Percentiles rank a stretch among this genome's conserved stretches.
Evolutionary conservation across 225 moss, liverwort and hornwort species (phyloP).

Genomic region (Polytrichum commune): DNA sequence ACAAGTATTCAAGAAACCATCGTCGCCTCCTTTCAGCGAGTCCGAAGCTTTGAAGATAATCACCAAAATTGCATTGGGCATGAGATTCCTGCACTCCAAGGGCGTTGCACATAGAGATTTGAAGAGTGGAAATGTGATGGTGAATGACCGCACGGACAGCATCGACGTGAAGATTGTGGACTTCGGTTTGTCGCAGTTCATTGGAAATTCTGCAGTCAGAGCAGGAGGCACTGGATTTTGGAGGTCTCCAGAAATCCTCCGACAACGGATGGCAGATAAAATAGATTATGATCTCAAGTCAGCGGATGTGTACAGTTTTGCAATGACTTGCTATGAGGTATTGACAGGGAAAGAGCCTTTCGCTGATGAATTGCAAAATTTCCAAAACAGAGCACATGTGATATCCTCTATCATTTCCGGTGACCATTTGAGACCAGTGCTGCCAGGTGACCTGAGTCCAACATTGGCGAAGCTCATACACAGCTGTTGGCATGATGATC

Average conservation of each 20-base stretch:
- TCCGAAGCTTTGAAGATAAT: conserved; percentile 10
- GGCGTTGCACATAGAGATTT: conserved; percentile 18
- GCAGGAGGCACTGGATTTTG: conserved; percentile 3
- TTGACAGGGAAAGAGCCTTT: conserved; percentile 9
- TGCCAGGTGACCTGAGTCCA: background rate
- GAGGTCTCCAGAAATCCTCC: conserved; percentile 13
- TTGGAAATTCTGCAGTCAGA: background rate
- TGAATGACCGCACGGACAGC: conserved; percentile 16
- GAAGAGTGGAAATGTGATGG: conserved; percentile 19
- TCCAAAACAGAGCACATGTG: background rate
- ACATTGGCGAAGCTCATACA: conserved; percentile 13
- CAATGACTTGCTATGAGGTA: conserved; percentile 28
- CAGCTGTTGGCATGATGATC: conserved; percentile 13
- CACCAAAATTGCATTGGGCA: conserved; percentile 21
- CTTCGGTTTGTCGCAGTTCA: conserved; percentile 13
- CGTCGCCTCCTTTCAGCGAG: background rate
- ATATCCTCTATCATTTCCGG: background rate
- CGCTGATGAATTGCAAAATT: background rate
- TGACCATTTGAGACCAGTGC: conserved; percentile 13
- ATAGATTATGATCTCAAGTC: conserved; percentile 12
- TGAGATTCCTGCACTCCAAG: conserved; percentile 24
- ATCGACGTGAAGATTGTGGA: conserved; percentile 22
- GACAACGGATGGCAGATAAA: background rate
- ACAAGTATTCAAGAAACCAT: too few species aligned
- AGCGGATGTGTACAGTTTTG: conserved; percentile 26